Conservation (phyloP, 768 basidiomycete genomes). For the Boletus sp. region DNA sequence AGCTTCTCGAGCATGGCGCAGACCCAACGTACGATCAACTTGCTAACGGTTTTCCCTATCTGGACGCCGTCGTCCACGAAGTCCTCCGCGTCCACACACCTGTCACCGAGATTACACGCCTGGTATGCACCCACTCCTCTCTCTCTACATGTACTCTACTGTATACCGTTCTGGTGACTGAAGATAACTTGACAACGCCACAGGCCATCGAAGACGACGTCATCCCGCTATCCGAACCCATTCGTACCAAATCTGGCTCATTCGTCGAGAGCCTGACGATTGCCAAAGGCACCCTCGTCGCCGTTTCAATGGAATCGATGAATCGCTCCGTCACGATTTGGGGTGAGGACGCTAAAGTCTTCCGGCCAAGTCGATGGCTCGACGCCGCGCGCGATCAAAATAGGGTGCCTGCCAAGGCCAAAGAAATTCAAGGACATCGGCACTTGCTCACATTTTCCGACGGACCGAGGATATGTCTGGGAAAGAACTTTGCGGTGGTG, state of each 20-base stretch:
- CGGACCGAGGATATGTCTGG: conserved; percentile 50
- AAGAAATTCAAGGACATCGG: conserved; percentile 46
- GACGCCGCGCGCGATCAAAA: conserved; percentile 15
- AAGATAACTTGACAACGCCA: not conserved
- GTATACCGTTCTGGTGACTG: too few species aligned
- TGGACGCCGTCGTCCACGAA: conserved; percentile 50
- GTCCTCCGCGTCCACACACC: conserved; percentile 27
- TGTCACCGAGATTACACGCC: too few species aligned
- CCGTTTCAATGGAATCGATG: conserved; percentile 43
- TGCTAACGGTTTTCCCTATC: conserved; percentile 46
- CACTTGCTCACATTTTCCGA: conserved; percentile 51
- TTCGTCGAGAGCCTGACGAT: conserved; percentile 40
- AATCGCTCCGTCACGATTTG: conserved; percentile 54
- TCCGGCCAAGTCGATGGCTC: conserved; percentile 66
- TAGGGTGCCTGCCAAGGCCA: conserved; percentile 26
- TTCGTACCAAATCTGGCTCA: conserved; percentile 42
- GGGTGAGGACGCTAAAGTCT: conserved; percentile 57
- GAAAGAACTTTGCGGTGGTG: conserved; percentile 44
- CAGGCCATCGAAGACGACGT: conserved; percentile 53
- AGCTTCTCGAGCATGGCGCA: too few species aligned
- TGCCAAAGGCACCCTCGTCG: conserved; percentile 46
- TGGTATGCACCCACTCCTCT: too few species aligned
- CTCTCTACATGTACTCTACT: too few species aligned
- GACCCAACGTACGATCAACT: conserved; percentile 58
- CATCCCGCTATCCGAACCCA: conserved; percentile 51